Percentiles rank a stretch among this genome's conserved stretches.
Evolutionary conservation across 164 flowering plant genomes (phyloP).

Genomic region (Kalanchoe fedtschenkoi): DNA sequence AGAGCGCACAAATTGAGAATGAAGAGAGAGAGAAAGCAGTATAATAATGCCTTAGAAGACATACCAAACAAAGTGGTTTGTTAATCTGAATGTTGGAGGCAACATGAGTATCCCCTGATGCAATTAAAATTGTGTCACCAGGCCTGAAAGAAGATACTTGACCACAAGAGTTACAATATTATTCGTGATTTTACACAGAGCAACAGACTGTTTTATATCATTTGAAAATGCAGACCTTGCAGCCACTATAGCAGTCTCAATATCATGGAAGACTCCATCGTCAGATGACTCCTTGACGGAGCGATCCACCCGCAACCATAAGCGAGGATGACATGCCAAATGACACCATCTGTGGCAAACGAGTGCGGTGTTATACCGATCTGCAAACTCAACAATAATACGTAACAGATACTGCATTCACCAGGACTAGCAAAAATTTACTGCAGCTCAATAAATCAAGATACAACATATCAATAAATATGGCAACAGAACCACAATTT

Average conservation of each 20-base stretch:
- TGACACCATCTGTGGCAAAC: conserved; percentile 98
- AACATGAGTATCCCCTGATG: conserved; percentile 65
- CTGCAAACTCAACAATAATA: conserved; percentile 72
- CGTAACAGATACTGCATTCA: conserved; percentile 25
- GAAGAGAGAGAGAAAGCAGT: not conserved
- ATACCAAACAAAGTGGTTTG: conserved; percentile 92
- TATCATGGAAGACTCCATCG: conserved; percentile 59
- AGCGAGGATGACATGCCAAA: conserved; percentile 89
- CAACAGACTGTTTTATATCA: not conserved
- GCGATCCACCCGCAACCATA: conserved; percentile 80
- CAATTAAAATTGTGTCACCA: conserved; percentile 86
- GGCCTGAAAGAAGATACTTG: conserved; percentile 37
- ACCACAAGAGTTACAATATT: not conserved
- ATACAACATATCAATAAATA: not conserved
- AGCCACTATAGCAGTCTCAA: conserved; percentile 75
- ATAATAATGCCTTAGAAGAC: conserved; percentile 6
- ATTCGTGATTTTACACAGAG: not conserved
- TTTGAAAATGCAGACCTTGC: conserved; percentile 51
- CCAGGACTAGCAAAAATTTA: not conserved
- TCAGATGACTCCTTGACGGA: conserved; percentile 39
- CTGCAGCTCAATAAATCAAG: not conserved
- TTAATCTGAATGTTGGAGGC: conserved; percentile 74
- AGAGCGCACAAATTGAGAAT: not conserved
- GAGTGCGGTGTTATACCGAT: conserved; percentile 97
- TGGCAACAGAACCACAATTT: not conserved